A percentile compares a stretch with the other conserved stretches of the same genome.
These are phyloP conservation scores for Ambrosia artemisiifolia DNA, from an alignment of 129 eudicot species.

Conservation along the genomic window DNA sequence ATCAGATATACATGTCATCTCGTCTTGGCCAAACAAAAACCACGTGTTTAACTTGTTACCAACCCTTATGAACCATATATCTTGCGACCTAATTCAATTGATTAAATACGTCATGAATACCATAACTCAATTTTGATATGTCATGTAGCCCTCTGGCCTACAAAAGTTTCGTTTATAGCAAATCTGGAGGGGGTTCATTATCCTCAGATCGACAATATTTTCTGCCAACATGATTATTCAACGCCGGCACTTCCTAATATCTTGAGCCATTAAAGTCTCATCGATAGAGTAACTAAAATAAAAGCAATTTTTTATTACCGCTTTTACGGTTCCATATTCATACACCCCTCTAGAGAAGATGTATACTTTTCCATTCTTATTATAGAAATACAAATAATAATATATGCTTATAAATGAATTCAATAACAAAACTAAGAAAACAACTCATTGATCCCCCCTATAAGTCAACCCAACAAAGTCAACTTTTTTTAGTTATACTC, in stretches of 20 bases:
- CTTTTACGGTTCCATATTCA: too few relatives aligned
- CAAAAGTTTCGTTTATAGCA: too few relatives aligned
- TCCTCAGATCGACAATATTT: not conserved
- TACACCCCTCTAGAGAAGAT: not conserved
- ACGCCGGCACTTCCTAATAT: not conserved
- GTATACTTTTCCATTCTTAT: not conserved
- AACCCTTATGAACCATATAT: not conserved
- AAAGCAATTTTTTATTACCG: not conserved
- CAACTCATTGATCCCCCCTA: slow-evolving; percentile 4
- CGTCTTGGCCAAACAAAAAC: too few relatives aligned
- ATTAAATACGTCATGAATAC: not conserved
- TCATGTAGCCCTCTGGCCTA: not conserved
- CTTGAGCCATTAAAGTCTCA: not conserved
- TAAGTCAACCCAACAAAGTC: slow-evolving; percentile 21
- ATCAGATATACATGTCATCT: not conserved
- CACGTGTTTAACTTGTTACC: not conserved
- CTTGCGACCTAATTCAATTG: not conserved
- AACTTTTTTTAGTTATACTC: not conserved
- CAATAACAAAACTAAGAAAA: not conserved
- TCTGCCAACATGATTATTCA: not conserved
- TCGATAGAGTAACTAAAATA: not conserved
- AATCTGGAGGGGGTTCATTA: not conserved
- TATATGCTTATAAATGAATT: not conserved
- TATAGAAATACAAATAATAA: not conserved
- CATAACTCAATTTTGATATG: not conserved